Conservation (phyloP, 2,329 filamentous ascomycete species). For the Colletotrichum euphorbiae region DNA sequence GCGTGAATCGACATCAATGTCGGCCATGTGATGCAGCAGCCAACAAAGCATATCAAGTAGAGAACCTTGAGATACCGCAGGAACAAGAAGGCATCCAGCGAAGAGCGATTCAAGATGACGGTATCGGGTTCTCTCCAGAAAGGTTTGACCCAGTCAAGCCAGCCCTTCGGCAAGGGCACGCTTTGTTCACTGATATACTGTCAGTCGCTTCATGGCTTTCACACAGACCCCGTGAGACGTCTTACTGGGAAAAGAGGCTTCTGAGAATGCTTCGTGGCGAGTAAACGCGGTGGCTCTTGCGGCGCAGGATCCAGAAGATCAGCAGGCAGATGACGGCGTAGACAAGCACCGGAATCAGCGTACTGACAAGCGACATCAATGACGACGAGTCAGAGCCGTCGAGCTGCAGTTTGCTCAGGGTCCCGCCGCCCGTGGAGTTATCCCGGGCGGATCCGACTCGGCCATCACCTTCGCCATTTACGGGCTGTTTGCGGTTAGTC, state of each 20-base stretch:
- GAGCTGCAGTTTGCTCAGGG: slow-evolving; percentile 49
- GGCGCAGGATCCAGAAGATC: slow-evolving; percentile 63
- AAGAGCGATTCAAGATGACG: slow-evolving; percentile 89
- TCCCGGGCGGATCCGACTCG: slow-evolving; percentile 58
- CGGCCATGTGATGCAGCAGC: slow-evolving; percentile 85
- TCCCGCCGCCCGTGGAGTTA: slow-evolving; percentile 53
- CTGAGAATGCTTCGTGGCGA: slow-evolving; percentile 64
- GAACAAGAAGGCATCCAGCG: slow-evolving; percentile 91
- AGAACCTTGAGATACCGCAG: slow-evolving; percentile 76
- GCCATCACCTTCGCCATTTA: slow-evolving; percentile 48
- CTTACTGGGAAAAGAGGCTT: slow-evolving; percentile 61
- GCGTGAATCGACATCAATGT: slow-evolving; percentile 86
- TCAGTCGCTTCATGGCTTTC: background rate
- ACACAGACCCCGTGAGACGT: slow-evolving; percentile 39
- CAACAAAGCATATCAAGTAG: slow-evolving; percentile 82
- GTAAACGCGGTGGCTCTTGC: slow-evolving; percentile 64
- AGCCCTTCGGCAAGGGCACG: slow-evolving; percentile 63
- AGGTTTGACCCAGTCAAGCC: slow-evolving; percentile 74
- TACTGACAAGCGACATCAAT: slow-evolving; percentile 57
- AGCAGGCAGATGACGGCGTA: slow-evolving; percentile 61
- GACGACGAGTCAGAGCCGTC: slow-evolving; percentile 55
- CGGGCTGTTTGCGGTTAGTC: slow-evolving; percentile 20
- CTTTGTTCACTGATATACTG: slow-evolving; percentile 29
- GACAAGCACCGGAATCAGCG: slow-evolving; percentile 64
- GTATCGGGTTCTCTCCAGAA: slow-evolving; percentile 79